phyloP scores from a whole-genome alignment of 129 eudicot species.

The Arctium lappa region DNA sequence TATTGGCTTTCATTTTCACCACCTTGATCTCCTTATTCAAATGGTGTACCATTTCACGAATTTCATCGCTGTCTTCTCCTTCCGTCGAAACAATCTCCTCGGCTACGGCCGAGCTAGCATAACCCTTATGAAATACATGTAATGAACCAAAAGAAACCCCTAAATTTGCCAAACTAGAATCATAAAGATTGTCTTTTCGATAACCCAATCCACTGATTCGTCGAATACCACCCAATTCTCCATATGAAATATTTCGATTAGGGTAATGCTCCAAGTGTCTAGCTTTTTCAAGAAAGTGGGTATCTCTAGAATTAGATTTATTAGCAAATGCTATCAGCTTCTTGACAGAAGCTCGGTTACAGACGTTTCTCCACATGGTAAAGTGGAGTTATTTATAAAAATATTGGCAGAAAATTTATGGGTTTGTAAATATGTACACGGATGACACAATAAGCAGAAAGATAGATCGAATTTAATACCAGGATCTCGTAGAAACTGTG shows the following conservation, averaged over 20 bases:
- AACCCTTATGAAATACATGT: conserved; percentile 28
- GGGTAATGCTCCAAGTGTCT: not conserved
- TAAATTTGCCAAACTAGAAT: conserved; percentile 6
- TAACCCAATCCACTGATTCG: conserved; percentile 9
- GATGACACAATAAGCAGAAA: not conserved
- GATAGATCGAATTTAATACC: conserved; percentile 2
- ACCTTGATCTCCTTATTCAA: conserved; percentile 36
- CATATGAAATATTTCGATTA: not conserved
- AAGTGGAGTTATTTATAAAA: conserved; percentile 12
- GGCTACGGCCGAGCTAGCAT: conserved; percentile 49
- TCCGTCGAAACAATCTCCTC: conserved; percentile 65
- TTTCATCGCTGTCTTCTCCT: conserved; percentile 71
- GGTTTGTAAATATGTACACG: conserved; percentile 17
- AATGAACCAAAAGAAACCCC: conserved; percentile 8
- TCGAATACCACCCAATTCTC: conserved; percentile 17
- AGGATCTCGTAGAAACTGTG: conserved; percentile 1
- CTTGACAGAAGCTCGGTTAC: conserved; percentile 47
- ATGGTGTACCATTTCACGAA: conserved; percentile 54
- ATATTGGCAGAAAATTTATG: not conserved
- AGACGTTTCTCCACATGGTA: conserved; percentile 68
- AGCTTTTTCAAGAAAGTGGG: conserved; percentile 7
- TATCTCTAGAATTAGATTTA: conserved; percentile 19
- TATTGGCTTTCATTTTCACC: not conserved
- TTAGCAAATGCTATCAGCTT: conserved; percentile 46
- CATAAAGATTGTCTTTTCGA: conserved; percentile 2